These are phyloP conservation scores for Pseudonectria foliicola DNA, from an alignment of 2,329 filamentous ascomycete genomes.

Conservation along the genomic window DNA sequence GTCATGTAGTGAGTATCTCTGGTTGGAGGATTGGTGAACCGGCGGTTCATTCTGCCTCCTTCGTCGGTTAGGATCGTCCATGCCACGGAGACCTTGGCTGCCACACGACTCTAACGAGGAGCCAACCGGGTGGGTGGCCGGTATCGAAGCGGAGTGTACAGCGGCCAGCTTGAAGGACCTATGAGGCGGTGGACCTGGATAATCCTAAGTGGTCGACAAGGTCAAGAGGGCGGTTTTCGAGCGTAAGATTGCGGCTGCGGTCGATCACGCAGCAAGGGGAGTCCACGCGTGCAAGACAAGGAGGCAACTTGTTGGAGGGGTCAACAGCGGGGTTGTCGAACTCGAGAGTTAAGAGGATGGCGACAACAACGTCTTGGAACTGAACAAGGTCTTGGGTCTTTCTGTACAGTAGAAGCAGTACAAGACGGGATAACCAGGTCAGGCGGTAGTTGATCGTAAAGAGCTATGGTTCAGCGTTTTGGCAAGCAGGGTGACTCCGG, in stretches of 20 bases:
- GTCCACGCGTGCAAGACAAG: conserved; percentile 3
- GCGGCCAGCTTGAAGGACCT: conserved; percentile 17
- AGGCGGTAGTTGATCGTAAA: conserved; percentile 19
- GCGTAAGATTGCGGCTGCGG: conserved; percentile 1
- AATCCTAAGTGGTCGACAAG: conserved; percentile 3
- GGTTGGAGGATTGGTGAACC: conserved; percentile 52
- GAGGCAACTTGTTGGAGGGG: conserved; percentile 16
- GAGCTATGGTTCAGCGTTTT: conserved; percentile 13
- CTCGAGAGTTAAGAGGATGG: conserved; percentile 16
- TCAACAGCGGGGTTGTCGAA: conserved; percentile 19
- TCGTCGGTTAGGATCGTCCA: conserved; percentile 71
- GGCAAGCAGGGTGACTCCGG: conserved; percentile 20
- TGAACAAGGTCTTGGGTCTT: conserved; percentile 9
- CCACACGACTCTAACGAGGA: conserved; percentile 48
- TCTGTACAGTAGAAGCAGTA: no score
- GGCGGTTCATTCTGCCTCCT: conserved; percentile 69
- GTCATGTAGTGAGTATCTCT: conserved; percentile 46
- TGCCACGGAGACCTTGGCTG: conserved; percentile 51
- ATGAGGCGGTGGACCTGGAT: background rate
- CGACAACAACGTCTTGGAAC: conserved; percentile 14
- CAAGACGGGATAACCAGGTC: conserved; percentile 18
- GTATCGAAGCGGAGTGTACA: conserved; percentile 25
- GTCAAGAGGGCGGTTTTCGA: conserved; percentile 7
- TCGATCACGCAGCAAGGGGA: conserved; percentile 2
- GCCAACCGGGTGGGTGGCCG: conserved; percentile 58